Evolutionary conservation across 1,139 yeast genomes (phyloP), one percentile per base, ranked within the genome.

Genomic region (Candida anutae): DNA sequence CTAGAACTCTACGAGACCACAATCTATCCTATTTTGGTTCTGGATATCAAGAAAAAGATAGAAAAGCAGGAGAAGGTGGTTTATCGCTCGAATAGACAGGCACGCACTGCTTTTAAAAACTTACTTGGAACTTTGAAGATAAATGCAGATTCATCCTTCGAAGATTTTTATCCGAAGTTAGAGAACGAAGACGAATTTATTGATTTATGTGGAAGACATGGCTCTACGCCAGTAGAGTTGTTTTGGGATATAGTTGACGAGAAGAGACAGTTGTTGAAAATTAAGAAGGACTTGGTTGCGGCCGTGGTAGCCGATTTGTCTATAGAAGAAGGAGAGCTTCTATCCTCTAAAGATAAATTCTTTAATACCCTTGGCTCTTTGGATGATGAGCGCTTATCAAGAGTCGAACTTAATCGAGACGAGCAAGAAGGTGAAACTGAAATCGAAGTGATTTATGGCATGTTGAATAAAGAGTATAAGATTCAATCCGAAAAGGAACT

Each of bases 221-320:
- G 96, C 0, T 85, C 96, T 0, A 66, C 77, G 1, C 82, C 95
- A 0, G 47, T 80, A 21, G 95, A 87, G 35, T 54, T 84, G 24
- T 84, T 82, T 43, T 72, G 85, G 74, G 95, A 88, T 48, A 48
- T 70, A 1, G 67, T 80, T 2, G 88, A 81, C 40, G 79, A 73
- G 30, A 74, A 75, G 42, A 65, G 67, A 19, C 71, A 77, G 33
- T 46, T 63, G 3, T 46, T 81, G 25, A 69, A 68, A 36, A 71
- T 75, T 14, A 74, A 77, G 43, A 70, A 72, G 31, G 85, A 79
- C 31, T 50, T 77, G 27, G 69, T 77, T 1, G 69, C 69, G 26
- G 76, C 69, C 35, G 51, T 71, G 4, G 36, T 82, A 16, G 50
- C 63, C 1, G 72, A 67, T 12, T 34, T 42, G 28, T 14, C 20